phyloP scores from a whole-genome alignment of 1,284 basidiomycete genomes.

The Violaceomyces palustris region DNA sequence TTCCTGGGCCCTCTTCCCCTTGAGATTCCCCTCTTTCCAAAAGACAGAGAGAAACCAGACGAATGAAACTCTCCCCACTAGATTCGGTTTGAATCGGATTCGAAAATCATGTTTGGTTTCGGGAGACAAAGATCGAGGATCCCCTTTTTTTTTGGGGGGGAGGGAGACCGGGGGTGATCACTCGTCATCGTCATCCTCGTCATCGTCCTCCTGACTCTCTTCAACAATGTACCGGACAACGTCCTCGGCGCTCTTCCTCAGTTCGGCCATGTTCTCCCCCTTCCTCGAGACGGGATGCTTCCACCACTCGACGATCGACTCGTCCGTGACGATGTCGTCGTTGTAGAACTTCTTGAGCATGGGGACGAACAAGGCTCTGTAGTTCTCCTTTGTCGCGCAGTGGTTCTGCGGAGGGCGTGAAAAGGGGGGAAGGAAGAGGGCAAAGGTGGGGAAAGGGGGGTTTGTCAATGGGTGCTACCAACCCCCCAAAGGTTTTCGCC shows the following conservation, averaged over 20 bases:
- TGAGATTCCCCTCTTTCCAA: too few species aligned
- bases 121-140: too few species aligned
- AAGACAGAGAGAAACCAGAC: too few species aligned
- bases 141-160: too few species aligned
- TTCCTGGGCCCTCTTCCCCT: too few species aligned
- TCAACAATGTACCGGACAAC: constrained; percentile 53
- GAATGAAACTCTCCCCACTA: too few species aligned
- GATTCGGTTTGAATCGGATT: too few species aligned
- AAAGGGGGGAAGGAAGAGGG: neutral
- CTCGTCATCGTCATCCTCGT: constrained; percentile 30
- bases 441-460: too few species aligned
- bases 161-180: too few species aligned
- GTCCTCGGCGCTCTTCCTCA: constrained; percentile 52
- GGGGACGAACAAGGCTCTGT: constrained; percentile 53
- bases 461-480: too few species aligned
- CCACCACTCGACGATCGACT: constrained; percentile 55
- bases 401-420: constrained; percentile 9
- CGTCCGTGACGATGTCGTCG: constrained; percentile 54
- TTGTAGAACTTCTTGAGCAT: constrained; percentile 55
- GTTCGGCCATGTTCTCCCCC: constrained; percentile 45
- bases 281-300: constrained; percentile 22
- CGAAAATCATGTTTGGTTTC: too few species aligned
- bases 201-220: constrained; percentile 53
- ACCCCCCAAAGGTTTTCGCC: neutral
- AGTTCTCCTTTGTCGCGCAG: constrained; percentile 16